phyloP scores from a whole-genome alignment of 352 stramenopile species.

The Pseudoperonospora humuli region DNA sequence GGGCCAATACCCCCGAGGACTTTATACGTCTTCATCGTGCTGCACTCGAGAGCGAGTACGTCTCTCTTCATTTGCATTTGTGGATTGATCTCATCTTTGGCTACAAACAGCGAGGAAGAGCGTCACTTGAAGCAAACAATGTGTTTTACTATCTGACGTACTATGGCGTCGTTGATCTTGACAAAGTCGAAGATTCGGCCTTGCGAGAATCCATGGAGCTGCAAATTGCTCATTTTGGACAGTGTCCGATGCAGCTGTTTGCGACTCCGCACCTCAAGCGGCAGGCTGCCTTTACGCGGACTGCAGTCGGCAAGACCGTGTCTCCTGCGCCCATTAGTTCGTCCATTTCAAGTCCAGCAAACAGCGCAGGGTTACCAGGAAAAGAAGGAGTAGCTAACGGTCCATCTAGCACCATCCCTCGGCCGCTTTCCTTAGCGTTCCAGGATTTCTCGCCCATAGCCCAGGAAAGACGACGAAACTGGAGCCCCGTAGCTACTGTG shows the following conservation, averaged over 20 bases:
- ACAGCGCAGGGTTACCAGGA: conserved; percentile 4
- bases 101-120: conserved; percentile 94
- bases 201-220: conserved; percentile 92
- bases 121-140: conserved; percentile 92
- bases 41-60: conserved; percentile 97
- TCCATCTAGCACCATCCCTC: conserved; percentile 24
- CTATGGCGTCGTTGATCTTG: conserved; percentile 93
- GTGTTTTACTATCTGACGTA: conserved; percentile 94
- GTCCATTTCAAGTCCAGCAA: conserved; percentile 9
- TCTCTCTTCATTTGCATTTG: conserved; percentile 94
- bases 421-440: conserved; percentile 58
- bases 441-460: conserved; percentile 41
- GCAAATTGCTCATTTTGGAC: conserved; percentile 99
- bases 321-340: conserved; percentile 3
- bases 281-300: conserved; percentile 24
- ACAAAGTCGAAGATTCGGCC: conserved; percentile 92
- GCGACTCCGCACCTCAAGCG: conserved; percentile 61
- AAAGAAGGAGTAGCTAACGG: conserved; percentile 2
- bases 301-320: conserved; percentile 13
- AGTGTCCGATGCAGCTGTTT: conserved; percentile 96
- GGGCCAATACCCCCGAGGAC: conserved; percentile 91
- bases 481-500: conserved; percentile 49
- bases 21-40: conserved; percentile 95
- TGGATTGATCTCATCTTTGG: conserved; percentile 99
- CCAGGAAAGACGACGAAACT: conserved; percentile 51